phyloP scores from a whole-genome alignment of 2,329 filamentous ascomycete genomes.

The Alternaria longipes region DNA sequence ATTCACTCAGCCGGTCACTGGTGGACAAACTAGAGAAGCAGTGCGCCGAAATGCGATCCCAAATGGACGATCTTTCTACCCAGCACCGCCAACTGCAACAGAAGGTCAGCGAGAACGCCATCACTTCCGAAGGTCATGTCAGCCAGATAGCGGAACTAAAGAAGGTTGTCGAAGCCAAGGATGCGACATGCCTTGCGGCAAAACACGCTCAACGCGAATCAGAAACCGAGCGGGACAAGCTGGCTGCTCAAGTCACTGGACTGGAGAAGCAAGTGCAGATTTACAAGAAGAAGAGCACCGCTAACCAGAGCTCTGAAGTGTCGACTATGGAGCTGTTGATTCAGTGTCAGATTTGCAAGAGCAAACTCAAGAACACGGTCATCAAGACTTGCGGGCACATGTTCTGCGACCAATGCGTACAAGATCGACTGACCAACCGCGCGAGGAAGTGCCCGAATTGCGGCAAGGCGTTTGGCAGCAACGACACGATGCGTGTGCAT shows the following conservation, averaged over 20 bases:
- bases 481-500: conserved; percentile 78
- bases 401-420: conserved; percentile 90
- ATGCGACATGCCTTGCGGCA: conserved; percentile 72
- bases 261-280: conserved; percentile 83
- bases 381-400: conserved; percentile 95
- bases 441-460: conserved; percentile 96
- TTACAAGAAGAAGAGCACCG: conserved; percentile 83
- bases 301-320: conserved; percentile 82
- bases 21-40: conserved; percentile 92
- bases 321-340: conserved; percentile 82
- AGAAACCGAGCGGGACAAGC: conserved; percentile 78
- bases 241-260: conserved; percentile 79
- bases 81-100: conserved; percentile 81
- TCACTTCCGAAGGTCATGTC: conserved; percentile 75
- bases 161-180: conserved; percentile 77
- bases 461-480: conserved; percentile 87
- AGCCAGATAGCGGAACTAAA: conserved; percentile 81
- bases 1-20: conserved; percentile 77
- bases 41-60: conserved; percentile 80
- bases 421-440: conserved; percentile 86
- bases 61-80: conserved; percentile 72
- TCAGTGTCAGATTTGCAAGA: conserved; percentile 90
- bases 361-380: conserved; percentile 91
- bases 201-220: conserved; percentile 67
- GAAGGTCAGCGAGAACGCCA: conserved; percentile 73